Evolutionary conservation across 371 early-diverging fungal genomes (phyloP), one percentile per base, ranked within the genome.

Genomic region (Syncephalastrum racemosum): DNA sequence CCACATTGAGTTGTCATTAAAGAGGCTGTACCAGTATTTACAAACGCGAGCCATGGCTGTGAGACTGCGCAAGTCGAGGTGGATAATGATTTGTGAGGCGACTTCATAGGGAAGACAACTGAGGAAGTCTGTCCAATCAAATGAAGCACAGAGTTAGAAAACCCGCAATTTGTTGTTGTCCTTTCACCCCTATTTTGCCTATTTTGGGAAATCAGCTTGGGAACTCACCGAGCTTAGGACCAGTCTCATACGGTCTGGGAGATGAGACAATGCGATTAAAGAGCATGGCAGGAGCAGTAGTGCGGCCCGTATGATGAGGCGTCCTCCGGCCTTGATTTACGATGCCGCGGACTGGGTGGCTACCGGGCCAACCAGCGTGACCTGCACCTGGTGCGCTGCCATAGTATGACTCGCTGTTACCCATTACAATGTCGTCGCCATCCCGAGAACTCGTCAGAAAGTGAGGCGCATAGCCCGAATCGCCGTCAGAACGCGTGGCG

Each of bases 401-500:
- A 31, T 31, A 31, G 36, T 31, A 31, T 0, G 36, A 31, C 36
- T 10, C 36, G 36, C 36, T 31, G 36, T 31, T 31, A 12, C 36
- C 36, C 36, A 31, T 31, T 10, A 31, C 36, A 31, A 31, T 31
- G 36, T 31, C 36, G 36, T 31, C 36, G 12, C 36, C 36, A 77
- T 87, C 36, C 36, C 61, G n/a, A 70, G 73, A 15, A 41, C 24
- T 15, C 24, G 19, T 13, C 31, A 16, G 39, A 49, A 53, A 19
- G 24, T 15, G 50, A 40, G 5, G 22, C 23, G n/a, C 25, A 24
- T 8, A 27, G 8, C 49, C 42, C 50, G 45, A 31, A 31, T 31
- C 36, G 10, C 36, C 36, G 2, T 31, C 36, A 8, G 36, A 31
- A 10, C 36, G 36, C 36, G 36, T 31, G 36, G 36, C 36, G 36